A percentile compares a stretch with the other conserved stretches of the same genome.
phyloP scores from a whole-genome alignment of 306 rosid species.

The Casuarina cunninghamiana region DNA sequence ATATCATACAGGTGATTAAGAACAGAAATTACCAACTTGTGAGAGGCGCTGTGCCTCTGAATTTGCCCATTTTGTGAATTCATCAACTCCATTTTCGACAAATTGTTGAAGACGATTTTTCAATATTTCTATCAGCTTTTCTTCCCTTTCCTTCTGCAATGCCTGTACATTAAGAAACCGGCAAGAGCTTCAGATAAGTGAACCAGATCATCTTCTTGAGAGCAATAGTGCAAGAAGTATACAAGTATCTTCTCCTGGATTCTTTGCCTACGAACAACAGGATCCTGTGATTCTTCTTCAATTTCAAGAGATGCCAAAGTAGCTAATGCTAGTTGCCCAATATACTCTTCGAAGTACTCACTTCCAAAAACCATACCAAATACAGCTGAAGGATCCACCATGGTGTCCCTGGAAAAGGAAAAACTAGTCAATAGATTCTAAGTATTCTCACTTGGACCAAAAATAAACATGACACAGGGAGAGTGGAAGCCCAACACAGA shows the following conservation, averaged over 20 bases:
- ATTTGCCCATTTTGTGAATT: conserved; percentile 70
- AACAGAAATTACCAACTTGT: conserved; percentile 56
- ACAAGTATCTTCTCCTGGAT: conserved; percentile 76
- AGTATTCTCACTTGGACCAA: conserved; percentile 9
- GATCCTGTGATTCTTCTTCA: conserved; percentile 55
- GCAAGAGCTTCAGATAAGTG: conserved; percentile 25
- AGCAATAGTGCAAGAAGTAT: conserved; percentile 20
- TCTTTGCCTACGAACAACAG: conserved; percentile 52
- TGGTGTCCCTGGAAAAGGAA: conserved; percentile 57
- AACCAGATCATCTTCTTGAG: background rate
- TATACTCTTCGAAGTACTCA: conserved; percentile 80
- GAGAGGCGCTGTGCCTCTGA: conserved; percentile 79
- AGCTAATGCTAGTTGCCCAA: conserved; percentile 87
- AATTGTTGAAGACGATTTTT: conserved; percentile 70
- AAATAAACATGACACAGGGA: conserved; percentile 1
- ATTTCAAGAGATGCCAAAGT: conserved; percentile 60
- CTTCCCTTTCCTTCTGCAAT: conserved; percentile 81
- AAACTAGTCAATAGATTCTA: conserved; percentile 3
- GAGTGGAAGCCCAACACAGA: conserved; percentile 1
- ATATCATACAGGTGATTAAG: conserved; percentile 5
- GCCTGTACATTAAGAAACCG: conserved; percentile 40
- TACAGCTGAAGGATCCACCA: conserved; percentile 88
- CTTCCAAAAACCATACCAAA: conserved; percentile 99
- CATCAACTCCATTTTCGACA: conserved; percentile 64
- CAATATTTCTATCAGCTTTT: conserved; percentile 53